Percentiles rank a stretch among this genome's conserved stretches.
Evolutionary conservation across 2,329 filamentous ascomycete genomes (phyloP).

Genomic region (Verruconis gallopava): DNA sequence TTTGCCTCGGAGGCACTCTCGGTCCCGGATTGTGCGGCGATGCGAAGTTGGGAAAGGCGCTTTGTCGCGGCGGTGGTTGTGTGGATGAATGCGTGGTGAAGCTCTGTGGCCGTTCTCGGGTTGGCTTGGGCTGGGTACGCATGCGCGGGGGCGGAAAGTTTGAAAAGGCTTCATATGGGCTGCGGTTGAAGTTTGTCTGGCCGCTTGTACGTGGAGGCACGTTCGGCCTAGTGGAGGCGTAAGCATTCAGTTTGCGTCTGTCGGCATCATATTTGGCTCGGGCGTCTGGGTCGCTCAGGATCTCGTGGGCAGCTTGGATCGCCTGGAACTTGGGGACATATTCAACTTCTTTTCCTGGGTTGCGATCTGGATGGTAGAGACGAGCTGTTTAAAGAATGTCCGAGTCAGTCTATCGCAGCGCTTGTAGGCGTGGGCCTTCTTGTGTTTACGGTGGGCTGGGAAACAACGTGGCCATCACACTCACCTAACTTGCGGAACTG

Average conservation of each 20-base stretch:
- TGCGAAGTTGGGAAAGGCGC: slow-evolving; percentile 11
- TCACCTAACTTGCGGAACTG: slow-evolving; percentile 76
- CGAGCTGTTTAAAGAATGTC: slow-evolving; percentile 3
- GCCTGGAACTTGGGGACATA: slow-evolving; percentile 73
- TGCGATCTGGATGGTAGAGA: slow-evolving; percentile 71
- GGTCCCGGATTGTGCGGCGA: background rate
- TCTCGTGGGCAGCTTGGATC: slow-evolving; percentile 75
- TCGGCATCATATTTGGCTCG: slow-evolving; percentile 51
- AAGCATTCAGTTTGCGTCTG: slow-evolving; percentile 31
- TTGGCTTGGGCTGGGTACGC: slow-evolving; percentile 1
- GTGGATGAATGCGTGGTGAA: background rate
- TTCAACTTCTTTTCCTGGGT: slow-evolving; percentile 68
- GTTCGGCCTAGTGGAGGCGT: background rate
- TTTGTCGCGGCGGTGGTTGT: slow-evolving; percentile 7
- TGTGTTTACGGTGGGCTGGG: slow-evolving; percentile 16
- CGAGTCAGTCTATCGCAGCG: slow-evolving; percentile 28
- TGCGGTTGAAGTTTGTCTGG: slow-evolving; percentile 5
- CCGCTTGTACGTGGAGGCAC: background rate
- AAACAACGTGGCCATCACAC: slow-evolving; percentile 15
- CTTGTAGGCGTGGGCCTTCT: slow-evolving; percentile 58
- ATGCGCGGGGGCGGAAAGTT: slow-evolving; percentile 9
- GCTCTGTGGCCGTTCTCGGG: slow-evolving; percentile 11
- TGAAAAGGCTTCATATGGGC: slow-evolving; percentile 6
- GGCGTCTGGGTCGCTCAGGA: slow-evolving; percentile 48
- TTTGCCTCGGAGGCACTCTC: slow-evolving; percentile 4